Base-by-base conservation (phyloP, 2,329 filamentous ascomycete species). In the Neocucurbitaria cava region DNA sequence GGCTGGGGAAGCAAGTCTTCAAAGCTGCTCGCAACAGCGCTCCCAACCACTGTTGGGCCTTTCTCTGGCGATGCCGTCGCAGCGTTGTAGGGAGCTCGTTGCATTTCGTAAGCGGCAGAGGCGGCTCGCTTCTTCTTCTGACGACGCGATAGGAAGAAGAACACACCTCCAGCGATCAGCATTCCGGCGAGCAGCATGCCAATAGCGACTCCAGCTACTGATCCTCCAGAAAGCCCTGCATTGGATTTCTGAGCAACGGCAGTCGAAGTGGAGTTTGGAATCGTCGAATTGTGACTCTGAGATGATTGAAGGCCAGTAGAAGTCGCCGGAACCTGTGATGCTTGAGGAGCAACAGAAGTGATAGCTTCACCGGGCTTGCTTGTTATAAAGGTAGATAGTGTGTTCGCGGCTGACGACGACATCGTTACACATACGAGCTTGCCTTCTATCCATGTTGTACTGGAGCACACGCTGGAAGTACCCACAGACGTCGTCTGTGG, bases 1-100 rank as follows among this genome's bases (percentile, higher is more conserved):
- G 66, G 66, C 23, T 68, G 66, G 0, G 66, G 66, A 10, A 69
- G 53, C n/a, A 59, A 21, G 15, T 59, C 51, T 13, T 64, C 62
- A 30, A 62, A 42, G n/a, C 30, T 50, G 0, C 31, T 42, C 2
- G 45, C 31, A 7, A 50, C 15, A 1, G 40, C 38, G 17, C 52
- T 26, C 3, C 20, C 11, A 40, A 15, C 20, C 2, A 23, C 11
- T 18, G 20, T 23, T 18, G 38, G 38, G 2, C 18, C 38, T 40
- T 40, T 40, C 38, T 24, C 20, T 11, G 6, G 20, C 5, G 38
- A 7, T n/a, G 21, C 2, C 4, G 38, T 23, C 5, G 10, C 10
- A 2, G 3, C 21, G 38, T 40, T 40, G 18, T 11, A n/a, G n/a
- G 38, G 38, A 23, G n/a, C 1, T 7, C 24, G 20, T 11, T 40